Base-by-base conservation (phyloP, 495 filamentous ascomycete genomes). In the Elaphomyces granulatus region DNA sequence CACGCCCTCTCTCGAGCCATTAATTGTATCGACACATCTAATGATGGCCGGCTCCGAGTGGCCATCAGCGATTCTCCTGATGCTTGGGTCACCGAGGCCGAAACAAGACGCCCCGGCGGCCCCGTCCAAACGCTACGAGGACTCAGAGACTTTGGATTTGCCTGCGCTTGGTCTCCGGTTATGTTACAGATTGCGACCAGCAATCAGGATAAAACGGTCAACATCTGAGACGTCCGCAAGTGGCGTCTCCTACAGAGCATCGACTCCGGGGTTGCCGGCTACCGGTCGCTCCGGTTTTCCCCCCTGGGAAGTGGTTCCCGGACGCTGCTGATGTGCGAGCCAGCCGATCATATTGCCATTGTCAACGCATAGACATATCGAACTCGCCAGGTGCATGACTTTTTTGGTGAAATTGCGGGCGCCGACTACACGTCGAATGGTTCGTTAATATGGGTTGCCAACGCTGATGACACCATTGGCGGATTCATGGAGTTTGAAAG, bases 81-180 rank as follows among this genome's bases (percentile, higher is more conserved):
- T 32, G 68, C 74, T 8, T 63, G 71, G 45, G 65, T 83, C 44
- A 73, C 75, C 15, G 68, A 80, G 55, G 74, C 79, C 2, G 76
- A 80, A 40, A 68, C 63, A 1, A 79, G 78, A 4, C 54, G 63
- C 36, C 58, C 58, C 0, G n/a, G n/a, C n/a, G n/a, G n/a, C n/a
- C n/a, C n/a, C n/a, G 59, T 80, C 8, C 64, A 71, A 34, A 63
- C 61, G 1, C 69, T 94, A 3, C 56, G 60, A 3, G 78, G 78
- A 3, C 88, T 94, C 51, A 69, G 64, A 17, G 87, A 94, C 54
- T 87, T 70, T 48, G 85, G 80, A 34, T 95, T 94, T 45, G 83
- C 87, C 2, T 88, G 81, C 47, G 87, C 80, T 46, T 96, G 88
- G 88, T 78, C 85, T 3, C 80, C 83, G 15, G 83, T 94, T 56